These are phyloP conservation scores for Hypholoma fasciculare DNA, from an alignment of 768 basidiomycete species.

Conservation along the genomic window DNA sequence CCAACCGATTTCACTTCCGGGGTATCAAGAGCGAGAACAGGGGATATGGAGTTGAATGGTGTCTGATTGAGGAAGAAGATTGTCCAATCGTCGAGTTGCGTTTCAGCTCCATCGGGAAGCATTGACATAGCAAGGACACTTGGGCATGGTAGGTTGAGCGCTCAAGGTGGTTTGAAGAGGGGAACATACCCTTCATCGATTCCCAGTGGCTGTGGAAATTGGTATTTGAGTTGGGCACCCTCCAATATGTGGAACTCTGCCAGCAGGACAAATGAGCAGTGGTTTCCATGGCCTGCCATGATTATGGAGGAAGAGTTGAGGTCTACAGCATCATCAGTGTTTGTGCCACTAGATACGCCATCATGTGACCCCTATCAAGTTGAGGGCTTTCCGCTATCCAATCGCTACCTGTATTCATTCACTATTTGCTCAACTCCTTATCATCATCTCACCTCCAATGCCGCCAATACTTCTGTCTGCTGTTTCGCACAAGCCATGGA, in stretches of 20 bases:
- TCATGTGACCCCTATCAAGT: constrained; percentile 4
- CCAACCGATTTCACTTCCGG: constrained; percentile 38
- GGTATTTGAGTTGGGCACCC: constrained; percentile 91
- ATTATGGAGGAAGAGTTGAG: neutral
- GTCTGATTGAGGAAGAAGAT: constrained; percentile 98
- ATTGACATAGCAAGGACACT: constrained; percentile 96
- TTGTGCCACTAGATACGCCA: neutral
- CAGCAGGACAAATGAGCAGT: constrained; percentile 90
- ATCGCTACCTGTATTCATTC: neutral
- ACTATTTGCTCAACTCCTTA: neutral
- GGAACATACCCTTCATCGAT: constrained; percentile 87
- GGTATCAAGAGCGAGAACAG: constrained; percentile 74
- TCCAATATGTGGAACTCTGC: constrained; percentile 99
- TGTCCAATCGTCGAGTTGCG: constrained; percentile 95
- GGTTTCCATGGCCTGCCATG: constrained; percentile 64
- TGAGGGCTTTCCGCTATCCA: neutral
- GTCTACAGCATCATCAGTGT: neutral
- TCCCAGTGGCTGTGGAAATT: constrained; percentile 93
- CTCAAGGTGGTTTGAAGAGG: neutral
- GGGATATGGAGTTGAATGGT: constrained; percentile 81
- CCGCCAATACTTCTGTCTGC: too few species aligned
- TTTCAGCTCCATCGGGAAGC: constrained; percentile 98
- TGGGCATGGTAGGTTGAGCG: constrained; percentile 13
- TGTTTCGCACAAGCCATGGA: constrained; percentile 8
- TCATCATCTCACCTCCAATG: neutral